Conservation (phyloP, 805 yeast genomes). For the Nakazawaea molendinolei region DNA sequence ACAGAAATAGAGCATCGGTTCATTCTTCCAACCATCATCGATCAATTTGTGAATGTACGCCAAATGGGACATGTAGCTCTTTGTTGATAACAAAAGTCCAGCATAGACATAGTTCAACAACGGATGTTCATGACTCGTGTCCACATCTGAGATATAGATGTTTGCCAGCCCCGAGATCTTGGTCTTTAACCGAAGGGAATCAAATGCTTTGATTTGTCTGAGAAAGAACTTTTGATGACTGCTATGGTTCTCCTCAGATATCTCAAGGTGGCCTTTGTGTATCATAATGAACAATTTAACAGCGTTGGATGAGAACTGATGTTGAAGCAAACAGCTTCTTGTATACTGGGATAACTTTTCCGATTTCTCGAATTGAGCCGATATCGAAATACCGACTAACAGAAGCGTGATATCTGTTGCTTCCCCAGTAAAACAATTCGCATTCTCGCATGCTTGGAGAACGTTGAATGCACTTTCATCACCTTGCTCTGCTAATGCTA, state of each 20-base stretch:
- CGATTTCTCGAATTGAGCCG: constrained; percentile 41
- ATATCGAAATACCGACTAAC: constrained; percentile 6
- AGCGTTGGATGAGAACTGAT: constrained; percentile 70
- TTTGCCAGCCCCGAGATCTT: constrained; percentile 76
- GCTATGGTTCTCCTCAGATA: constrained; percentile 59
- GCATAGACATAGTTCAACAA: constrained; percentile 63
- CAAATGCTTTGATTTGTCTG: constrained; percentile 86
- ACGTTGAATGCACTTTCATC: constrained; percentile 61
- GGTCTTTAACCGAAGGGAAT: constrained; percentile 50
- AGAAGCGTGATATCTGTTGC: constrained; percentile 31
- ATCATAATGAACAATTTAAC: constrained; percentile 62
- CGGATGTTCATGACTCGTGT: constrained; percentile 50
- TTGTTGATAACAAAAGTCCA: constrained; percentile 69
- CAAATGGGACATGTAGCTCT: constrained; percentile 77
- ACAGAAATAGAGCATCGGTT: constrained; percentile 72
- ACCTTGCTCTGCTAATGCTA: constrained; percentile 56
- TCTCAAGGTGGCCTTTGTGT: constrained; percentile 52
- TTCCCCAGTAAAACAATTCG: constrained; percentile 68
- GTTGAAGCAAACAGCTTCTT: constrained; percentile 56
- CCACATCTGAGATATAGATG: constrained; percentile 47
- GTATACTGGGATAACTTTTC: constrained; percentile 46
- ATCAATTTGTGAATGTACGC: constrained; percentile 72
- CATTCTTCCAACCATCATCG: constrained; percentile 50
- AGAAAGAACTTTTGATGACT: constrained; percentile 87
- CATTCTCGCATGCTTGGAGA: constrained; percentile 66